phyloP scores from a whole-genome alignment of 495 filamentous ascomycete genomes.

The Rhypophila decipiens region DNA sequence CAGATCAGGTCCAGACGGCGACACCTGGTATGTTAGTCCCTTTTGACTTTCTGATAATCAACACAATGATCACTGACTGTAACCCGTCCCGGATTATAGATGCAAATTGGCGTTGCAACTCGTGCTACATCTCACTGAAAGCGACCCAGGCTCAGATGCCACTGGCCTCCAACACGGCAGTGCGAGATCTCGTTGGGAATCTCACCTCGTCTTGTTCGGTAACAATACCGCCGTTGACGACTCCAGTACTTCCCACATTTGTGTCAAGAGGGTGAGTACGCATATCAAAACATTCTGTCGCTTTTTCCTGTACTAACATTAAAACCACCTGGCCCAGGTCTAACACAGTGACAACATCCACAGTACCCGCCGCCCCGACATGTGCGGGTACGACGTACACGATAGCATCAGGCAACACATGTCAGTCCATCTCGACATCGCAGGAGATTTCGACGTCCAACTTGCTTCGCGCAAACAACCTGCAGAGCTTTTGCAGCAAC shows the following conservation, averaged over 20 bases:
- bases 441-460: slow-evolving; percentile 12
- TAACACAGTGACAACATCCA: background rate
- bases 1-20: no score
- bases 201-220: slow-evolving; percentile 1
- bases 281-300: no score
- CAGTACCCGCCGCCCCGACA: background rate
- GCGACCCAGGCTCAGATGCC: slow-evolving; percentile 1
- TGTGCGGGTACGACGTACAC: slow-evolving; percentile 6
- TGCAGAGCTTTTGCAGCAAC: slow-evolving; percentile 7
- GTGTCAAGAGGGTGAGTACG: background rate
- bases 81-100: background rate
- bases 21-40: no score
- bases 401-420: slow-evolving; percentile 9
- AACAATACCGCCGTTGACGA: background rate
- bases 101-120: background rate
- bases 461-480: slow-evolving; percentile 19
- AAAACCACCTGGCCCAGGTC: background rate
- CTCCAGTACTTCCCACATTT: background rate
- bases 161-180: background rate
- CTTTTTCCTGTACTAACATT: no score
- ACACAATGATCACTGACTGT: background rate
- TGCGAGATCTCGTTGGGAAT: background rate
- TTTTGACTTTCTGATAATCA: no score
- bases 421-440: slow-evolving; percentile 12
- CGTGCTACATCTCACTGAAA: background rate